phyloP scores from a whole-genome alignment of 805 yeast species.

The Yamadazyma tumulicola region DNA sequence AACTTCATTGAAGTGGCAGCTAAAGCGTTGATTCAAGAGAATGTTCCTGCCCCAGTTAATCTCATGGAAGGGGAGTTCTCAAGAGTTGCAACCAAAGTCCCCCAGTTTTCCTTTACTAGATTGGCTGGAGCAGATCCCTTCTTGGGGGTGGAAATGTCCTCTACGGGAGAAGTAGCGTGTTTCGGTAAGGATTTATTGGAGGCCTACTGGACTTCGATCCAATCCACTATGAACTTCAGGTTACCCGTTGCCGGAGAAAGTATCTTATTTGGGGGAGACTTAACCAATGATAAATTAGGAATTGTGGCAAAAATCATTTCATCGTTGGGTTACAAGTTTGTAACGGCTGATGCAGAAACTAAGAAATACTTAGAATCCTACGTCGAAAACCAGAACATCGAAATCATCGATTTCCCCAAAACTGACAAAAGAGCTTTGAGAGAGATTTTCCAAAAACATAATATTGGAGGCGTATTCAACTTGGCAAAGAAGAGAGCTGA shows the following conservation, averaged over 20 bases:
- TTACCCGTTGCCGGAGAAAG: constrained; percentile 91
- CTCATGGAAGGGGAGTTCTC: constrained; percentile 72
- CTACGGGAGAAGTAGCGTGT: constrained; percentile 85
- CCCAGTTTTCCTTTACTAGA: constrained; percentile 96
- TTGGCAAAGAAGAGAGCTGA: constrained; percentile 90
- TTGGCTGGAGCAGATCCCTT: constrained; percentile 98
- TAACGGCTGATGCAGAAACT: constrained; percentile 71
- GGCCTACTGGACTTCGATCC: constrained; percentile 97
- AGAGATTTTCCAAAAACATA: constrained; percentile 85
- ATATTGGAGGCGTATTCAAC: constrained; percentile 86
- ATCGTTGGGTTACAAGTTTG: constrained; percentile 76
- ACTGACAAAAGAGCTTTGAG: constrained; percentile 90
- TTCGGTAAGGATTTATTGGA: constrained; percentile 83
- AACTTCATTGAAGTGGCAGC: constrained; percentile 97
- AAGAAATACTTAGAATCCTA: constrained; percentile 60
- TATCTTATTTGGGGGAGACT: constrained; percentile 91
- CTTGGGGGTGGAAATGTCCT: constrained; percentile 98
- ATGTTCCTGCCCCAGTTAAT: constrained; percentile 76
- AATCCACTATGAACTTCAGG: constrained; percentile 95
- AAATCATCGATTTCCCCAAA: constrained; percentile 84
- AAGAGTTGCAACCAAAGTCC: constrained; percentile 95
- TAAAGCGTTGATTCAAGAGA: constrained; percentile 62
- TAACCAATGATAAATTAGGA: constrained; percentile 66
- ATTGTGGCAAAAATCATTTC: constrained; percentile 67
- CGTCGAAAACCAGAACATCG: constrained; percentile 42